Percentiles rank a stretch among this genome's conserved stretches.
Evolutionary conservation across 2,329 filamentous ascomycete genomes (phyloP).

Genomic region (Pseudogymnoascus sp.): DNA sequence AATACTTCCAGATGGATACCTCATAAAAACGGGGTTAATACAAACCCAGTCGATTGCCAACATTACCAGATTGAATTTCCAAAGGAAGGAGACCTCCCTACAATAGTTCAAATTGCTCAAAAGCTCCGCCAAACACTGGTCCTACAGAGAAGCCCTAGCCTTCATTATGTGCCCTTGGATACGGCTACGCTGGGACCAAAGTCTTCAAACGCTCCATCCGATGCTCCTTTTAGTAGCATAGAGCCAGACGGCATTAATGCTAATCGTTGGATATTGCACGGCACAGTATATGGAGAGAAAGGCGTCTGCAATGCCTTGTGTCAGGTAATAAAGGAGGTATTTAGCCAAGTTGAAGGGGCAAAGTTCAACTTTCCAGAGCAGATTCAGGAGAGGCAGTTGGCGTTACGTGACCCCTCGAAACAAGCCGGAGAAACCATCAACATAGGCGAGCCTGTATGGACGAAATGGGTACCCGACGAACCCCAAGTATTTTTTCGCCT

Average conservation of each 20-base stretch:
- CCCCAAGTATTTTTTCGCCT: constrained; percentile 44
- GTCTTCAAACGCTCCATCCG: constrained; percentile 24
- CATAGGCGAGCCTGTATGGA: constrained; percentile 33
- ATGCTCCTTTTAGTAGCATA: constrained; percentile 29
- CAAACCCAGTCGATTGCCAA: constrained; percentile 40
- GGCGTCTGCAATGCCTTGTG: constrained; percentile 27
- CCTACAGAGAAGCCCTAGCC: constrained; percentile 29
- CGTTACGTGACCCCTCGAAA: too few species aligned
- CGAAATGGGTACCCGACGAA: constrained; percentile 35
- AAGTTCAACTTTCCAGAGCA: constrained; percentile 26
- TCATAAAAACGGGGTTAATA: constrained; percentile 35
- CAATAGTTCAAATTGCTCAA: constrained; percentile 40
- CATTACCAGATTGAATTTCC: constrained; percentile 36
- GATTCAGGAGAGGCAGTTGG: neutral
- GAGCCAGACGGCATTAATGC: constrained; percentile 35
- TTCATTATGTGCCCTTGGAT: constrained; percentile 16
- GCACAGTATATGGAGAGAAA: constrained; percentile 32
- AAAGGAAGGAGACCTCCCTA: constrained; percentile 36
- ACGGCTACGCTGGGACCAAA: constrained; percentile 31
- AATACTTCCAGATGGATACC: constrained; percentile 36
- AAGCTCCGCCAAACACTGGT: constrained; percentile 33
- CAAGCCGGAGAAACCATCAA: too few species aligned
- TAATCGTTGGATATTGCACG: constrained; percentile 40
- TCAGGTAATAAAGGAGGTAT: constrained; percentile 24
- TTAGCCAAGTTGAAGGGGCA: constrained; percentile 24